These are phyloP conservation scores for Trichosporon sp. DNA, from an alignment of 1,284 basidiomycete species.

Conservation along the genomic window DNA sequence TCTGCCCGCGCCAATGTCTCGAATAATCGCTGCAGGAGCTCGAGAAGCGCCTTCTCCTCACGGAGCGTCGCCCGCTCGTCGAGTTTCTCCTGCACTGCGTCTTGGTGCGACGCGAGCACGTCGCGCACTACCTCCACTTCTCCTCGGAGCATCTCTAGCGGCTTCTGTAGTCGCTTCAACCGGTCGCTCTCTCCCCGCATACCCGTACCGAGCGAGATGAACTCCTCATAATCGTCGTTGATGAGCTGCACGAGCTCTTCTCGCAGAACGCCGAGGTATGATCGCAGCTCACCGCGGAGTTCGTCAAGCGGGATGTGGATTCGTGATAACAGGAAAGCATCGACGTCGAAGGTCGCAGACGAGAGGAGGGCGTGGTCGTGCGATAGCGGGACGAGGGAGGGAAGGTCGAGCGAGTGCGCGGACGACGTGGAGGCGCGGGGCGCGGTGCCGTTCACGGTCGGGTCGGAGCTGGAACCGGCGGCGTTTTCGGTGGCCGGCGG, in stretches of 20 bases:
- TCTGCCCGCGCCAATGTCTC: slow-evolving; percentile 80
- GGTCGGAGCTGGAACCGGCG: neutral
- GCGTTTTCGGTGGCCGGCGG: neutral
- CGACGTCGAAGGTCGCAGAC: slow-evolving; percentile 67
- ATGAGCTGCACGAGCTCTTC: slow-evolving; percentile 91
- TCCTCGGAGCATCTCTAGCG: slow-evolving; percentile 60
- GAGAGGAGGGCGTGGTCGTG: slow-evolving; percentile 71
- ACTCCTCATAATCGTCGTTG: slow-evolving; percentile 96
- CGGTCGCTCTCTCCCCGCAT: slow-evolving; percentile 74
- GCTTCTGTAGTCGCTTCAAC: slow-evolving; percentile 62
- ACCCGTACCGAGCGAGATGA: slow-evolving; percentile 89
- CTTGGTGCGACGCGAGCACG: slow-evolving; percentile 55
- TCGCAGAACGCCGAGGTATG: slow-evolving; percentile 76
- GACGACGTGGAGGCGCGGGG: slow-evolving; percentile 17
- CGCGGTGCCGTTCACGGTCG: slow-evolving; percentile 9
- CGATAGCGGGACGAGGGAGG: slow-evolving; percentile 69
- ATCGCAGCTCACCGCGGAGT: slow-evolving; percentile 76
- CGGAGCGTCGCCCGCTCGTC: slow-evolving; percentile 66
- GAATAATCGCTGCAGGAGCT: slow-evolving; percentile 79
- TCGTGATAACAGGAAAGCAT: slow-evolving; percentile 81
- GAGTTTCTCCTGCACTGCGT: slow-evolving; percentile 70
- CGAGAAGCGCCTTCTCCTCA: slow-evolving; percentile 80
- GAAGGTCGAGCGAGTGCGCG: slow-evolving; percentile 56
- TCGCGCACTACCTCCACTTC: slow-evolving; percentile 57
- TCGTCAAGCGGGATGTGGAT: slow-evolving; percentile 81